Evolutionary conservation across 2,329 filamentous ascomycete species (phyloP).

Genomic region (Diaporthe humulicola): DNA sequence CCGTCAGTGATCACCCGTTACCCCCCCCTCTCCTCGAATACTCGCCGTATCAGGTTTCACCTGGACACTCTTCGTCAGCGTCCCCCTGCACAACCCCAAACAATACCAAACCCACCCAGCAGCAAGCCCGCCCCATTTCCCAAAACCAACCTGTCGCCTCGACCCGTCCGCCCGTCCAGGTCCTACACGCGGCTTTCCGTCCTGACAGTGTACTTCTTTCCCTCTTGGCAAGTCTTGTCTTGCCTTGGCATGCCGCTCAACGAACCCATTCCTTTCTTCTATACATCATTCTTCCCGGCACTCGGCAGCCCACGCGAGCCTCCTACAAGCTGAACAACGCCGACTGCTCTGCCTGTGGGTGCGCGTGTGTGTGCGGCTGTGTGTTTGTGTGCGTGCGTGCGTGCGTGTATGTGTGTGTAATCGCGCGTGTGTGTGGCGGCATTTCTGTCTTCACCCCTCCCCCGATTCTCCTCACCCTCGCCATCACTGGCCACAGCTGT

Average conservation of each 20-base stretch:
- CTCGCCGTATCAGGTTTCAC: constrained; percentile 28
- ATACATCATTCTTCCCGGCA: constrained; percentile 31
- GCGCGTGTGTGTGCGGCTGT: not conserved
- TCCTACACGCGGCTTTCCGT: constrained; percentile 27
- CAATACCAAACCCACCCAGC: constrained; percentile 26
- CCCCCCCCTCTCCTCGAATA: not conserved
- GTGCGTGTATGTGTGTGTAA: not conserved
- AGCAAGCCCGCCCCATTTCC: constrained; percentile 27
- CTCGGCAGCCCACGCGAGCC: constrained; percentile 32
- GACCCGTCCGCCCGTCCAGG: constrained; percentile 30
- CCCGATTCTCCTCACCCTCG: constrained; percentile 29
- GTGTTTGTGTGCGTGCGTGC: not conserved
- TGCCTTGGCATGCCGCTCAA: constrained; percentile 46
- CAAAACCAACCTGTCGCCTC: constrained; percentile 31
- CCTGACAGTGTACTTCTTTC: constrained; percentile 33
- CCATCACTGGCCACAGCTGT: not conserved
- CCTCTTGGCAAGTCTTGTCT: constrained; percentile 43
- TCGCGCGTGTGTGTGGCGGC: constrained; percentile 21
- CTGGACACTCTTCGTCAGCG: constrained; percentile 2
- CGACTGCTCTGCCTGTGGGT: constrained; percentile 11
- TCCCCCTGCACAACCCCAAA: constrained; percentile 29
- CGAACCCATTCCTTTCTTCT: constrained; percentile 42
- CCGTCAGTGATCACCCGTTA: constrained; percentile 11
- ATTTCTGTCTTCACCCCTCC: constrained; percentile 1
- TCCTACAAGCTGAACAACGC: constrained; percentile 10